Evolutionary conservation across 2,329 filamentous ascomycete genomes (phyloP), one percentile per base, ranked within the genome.

Genomic region (Cladobotryum mycophilum): DNA sequence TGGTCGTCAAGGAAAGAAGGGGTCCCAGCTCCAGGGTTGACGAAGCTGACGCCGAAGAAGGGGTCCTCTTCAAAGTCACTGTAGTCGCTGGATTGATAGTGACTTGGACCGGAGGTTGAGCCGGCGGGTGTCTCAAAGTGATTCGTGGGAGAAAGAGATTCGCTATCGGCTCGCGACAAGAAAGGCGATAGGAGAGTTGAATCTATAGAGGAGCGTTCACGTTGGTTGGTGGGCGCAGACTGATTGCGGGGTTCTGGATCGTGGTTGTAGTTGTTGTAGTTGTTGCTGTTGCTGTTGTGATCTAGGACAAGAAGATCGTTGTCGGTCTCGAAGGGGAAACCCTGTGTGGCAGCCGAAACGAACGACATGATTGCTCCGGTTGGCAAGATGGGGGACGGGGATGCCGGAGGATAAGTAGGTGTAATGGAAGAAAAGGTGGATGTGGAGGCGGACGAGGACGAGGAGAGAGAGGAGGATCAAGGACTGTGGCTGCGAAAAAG

Each of bases 31-130:
- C 74, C 69, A 36, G 64, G 42, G 54, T 68, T 62, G 60, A 67
- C 67, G 55, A 79, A 79, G 62, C 78, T 67, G 53, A 72, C 66
- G 49, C 73, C 73, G 50, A 76, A 76, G 65, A 78, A 79, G 13
- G 75, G 72, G 55, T 81, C 77, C 51, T 73, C 69, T 45, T 67
- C 70, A 22, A 71, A 61, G 41, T 71, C 78, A 58, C 74, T 70
- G 54, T 69, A 71, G 55, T 78, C 74, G 64, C 76, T 78, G 3
- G 73, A 62, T 56, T 75, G 75, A 55, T 76, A 78, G 55, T 75
- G 67, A 55, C 73, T 75, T 41, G 71, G 61, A 20, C 67, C 71
- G 3, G 73, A 73, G 46, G 71, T 64, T 13, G 76, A 79, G 53
- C 75, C 77, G 55, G 72, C 72, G 11, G 78, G 76, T 1, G 77